Evolutionary conservation across 352 stramenopile species (phyloP).

Genomic region (Globisporangium acanthophoron): DNA sequence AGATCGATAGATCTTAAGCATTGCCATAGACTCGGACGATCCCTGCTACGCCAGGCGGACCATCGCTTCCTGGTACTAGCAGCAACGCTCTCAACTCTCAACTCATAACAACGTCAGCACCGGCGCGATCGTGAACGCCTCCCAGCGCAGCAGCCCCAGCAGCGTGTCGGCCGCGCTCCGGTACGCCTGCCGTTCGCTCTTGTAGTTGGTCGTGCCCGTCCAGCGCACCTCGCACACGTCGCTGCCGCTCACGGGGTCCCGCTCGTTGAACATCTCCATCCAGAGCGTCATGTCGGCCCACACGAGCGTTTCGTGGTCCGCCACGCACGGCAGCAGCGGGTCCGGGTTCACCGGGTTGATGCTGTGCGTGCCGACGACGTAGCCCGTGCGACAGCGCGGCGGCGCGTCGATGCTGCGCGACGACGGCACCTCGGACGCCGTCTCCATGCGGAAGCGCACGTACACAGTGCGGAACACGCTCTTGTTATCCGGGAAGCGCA

Average conservation of each 20-base stretch:
- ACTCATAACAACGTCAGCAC: slow-evolving; percentile 10
- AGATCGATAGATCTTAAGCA: neutral
- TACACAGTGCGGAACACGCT: slow-evolving; percentile 42
- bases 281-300: slow-evolving; percentile 39
- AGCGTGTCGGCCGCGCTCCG: slow-evolving; percentile 44
- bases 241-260: slow-evolving; percentile 22
- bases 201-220: slow-evolving; percentile 47
- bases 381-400: slow-evolving; percentile 27
- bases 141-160: slow-evolving; percentile 40
- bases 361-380: slow-evolving; percentile 42
- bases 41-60: too few relatives aligned
- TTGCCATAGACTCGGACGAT: neutral
- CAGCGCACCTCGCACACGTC: slow-evolving; percentile 41
- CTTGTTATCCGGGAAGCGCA: slow-evolving; percentile 28
- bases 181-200: slow-evolving; percentile 33
- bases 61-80: neutral
- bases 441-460: slow-evolving; percentile 41
- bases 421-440: slow-evolving; percentile 12
- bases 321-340: slow-evolving; percentile 1
- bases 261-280: slow-evolving; percentile 36
- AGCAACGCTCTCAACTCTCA: neutral
- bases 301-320: slow-evolving; percentile 19
- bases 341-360: slow-evolving; percentile 15
- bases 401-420: slow-evolving; percentile 11
- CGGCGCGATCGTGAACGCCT: slow-evolving; percentile 36